Evolutionary conservation across 2,329 filamentous ascomycete genomes (phyloP), one percentile per base, ranked within the genome.

Genomic region (Cadophora sp.): DNA sequence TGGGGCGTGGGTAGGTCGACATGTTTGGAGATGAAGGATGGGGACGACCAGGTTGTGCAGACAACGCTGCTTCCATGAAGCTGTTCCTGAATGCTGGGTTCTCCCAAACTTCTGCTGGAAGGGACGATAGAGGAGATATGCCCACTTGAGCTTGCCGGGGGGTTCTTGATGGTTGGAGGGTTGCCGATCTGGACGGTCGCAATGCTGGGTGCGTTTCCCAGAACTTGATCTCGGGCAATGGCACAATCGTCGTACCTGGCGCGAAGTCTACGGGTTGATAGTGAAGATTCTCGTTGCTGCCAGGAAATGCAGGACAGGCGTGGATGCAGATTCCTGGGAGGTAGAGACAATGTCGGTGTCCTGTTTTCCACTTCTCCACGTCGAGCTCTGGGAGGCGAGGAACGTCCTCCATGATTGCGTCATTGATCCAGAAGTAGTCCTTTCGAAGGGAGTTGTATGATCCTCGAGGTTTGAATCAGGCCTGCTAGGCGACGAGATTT

Each of bases 321-420:
- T 75, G 67, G 4, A 72, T 64, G 26, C 70, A 73, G 22, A 71
- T 50, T 16, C 66, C 66, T 55, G 70, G 70, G 26, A 74, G 55
- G 68, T 74, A 70, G 50, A 73, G 46, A 37, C 60, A 70, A 29
- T 64, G 62, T 26, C 0, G 27, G 37, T 24, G 34, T 29, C 46
- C 50, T 48, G 50, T 64, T 2, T 64, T 55, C 62, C 62, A 64
- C 24, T 58, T 40, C 12, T 37, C 56, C 56, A 43, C 37, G 37
- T 37, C 31, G 34, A 59, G 31, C 56, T 59, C 24, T 27, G 56
- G 22, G 12, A 43, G 31, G 34, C 31, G 56, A 24, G 22, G 8
- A 19, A 59, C 9, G 22, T 43, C 37, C 9, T 59, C 56, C 56
- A 59, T 59, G 22, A n/a, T 43, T 24, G 56, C 22, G 34, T 59